Conservation (phyloP, 2,329 filamentous ascomycete genomes). For the Verticillium albo-atrum region DNA sequence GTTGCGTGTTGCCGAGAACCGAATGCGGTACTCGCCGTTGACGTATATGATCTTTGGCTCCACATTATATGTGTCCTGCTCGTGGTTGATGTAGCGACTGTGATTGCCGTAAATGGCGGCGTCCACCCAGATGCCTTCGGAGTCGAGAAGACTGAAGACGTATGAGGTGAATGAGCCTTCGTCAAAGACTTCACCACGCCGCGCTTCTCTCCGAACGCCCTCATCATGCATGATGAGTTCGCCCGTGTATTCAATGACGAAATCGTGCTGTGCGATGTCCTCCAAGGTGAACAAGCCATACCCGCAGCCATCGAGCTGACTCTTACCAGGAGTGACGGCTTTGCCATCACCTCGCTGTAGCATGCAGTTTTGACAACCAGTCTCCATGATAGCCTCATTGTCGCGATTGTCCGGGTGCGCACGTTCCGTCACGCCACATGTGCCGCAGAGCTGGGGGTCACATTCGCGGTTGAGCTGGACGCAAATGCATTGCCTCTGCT, state of each 20-base stretch:
- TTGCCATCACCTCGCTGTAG: slow-evolving; percentile 66
- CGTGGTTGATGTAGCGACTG: slow-evolving; percentile 80
- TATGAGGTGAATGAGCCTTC: slow-evolving; percentile 61
- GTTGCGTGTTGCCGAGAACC: slow-evolving; percentile 62
- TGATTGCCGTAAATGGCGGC: slow-evolving; percentile 75
- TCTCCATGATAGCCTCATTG: slow-evolving; percentile 49
- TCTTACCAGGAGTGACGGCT: slow-evolving; percentile 64
- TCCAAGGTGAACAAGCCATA: slow-evolving; percentile 73
- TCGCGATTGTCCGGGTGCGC: slow-evolving; percentile 65
- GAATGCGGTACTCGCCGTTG: slow-evolving; percentile 72
- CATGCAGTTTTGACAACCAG: slow-evolving; percentile 66
- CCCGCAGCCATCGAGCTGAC: slow-evolving; percentile 62
- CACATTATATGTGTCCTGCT: slow-evolving; percentile 51
- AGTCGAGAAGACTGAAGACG: slow-evolving; percentile 54
- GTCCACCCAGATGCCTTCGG: slow-evolving; percentile 65
- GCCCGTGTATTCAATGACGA: slow-evolving; percentile 76
- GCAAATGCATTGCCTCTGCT: slow-evolving; percentile 64
- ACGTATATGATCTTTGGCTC: slow-evolving; percentile 65
- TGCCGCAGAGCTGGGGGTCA: slow-evolving; percentile 68
- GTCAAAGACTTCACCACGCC: slow-evolving; percentile 57
- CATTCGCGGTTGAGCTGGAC: slow-evolving; percentile 72
- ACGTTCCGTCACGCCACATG: slow-evolving; percentile 65
- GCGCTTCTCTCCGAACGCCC: slow-evolving; percentile 61
- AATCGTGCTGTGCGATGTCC: slow-evolving; percentile 63
- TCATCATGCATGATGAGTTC: slow-evolving; percentile 70